Conservation (phyloP, 2,329 filamentous ascomycete genomes). For the Magnaporthales sp. region DNA sequence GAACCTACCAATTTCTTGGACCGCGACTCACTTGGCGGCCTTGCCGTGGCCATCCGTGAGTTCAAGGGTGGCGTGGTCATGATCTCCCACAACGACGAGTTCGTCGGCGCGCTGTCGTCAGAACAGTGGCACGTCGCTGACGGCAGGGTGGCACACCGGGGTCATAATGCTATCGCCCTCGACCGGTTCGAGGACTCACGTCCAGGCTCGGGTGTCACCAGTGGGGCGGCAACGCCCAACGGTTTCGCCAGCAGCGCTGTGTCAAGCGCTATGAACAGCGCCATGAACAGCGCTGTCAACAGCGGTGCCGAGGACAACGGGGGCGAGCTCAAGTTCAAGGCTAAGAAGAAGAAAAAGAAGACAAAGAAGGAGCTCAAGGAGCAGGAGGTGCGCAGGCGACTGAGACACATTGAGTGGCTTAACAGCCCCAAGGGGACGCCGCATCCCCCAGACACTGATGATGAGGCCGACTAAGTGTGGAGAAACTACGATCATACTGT, state of each 20-base stretch:
- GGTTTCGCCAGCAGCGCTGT: constrained; percentile 41
- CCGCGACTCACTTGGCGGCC: constrained; percentile 89
- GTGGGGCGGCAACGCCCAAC: constrained; percentile 24
- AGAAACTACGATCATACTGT: neutral
- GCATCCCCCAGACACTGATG: constrained; percentile 67
- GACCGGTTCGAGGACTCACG: constrained; percentile 83
- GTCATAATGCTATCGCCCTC: constrained; percentile 61
- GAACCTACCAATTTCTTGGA: constrained; percentile 99
- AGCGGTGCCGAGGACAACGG: constrained; percentile 71
- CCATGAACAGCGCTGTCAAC: constrained; percentile 59
- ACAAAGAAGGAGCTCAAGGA: constrained; percentile 96
- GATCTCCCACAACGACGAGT: constrained; percentile 99
- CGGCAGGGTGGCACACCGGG: constrained; percentile 78
- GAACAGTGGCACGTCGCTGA: constrained; percentile 95
- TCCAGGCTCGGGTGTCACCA: constrained; percentile 34
- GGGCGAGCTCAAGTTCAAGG: constrained; percentile 69
- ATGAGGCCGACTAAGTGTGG: constrained; percentile 38
- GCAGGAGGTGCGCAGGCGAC: constrained; percentile 72
- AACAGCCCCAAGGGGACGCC: constrained; percentile 81
- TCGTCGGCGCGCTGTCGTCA: constrained; percentile 87
- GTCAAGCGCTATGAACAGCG: constrained; percentile 50
- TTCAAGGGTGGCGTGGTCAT: constrained; percentile 98
- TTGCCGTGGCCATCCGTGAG: constrained; percentile 95
- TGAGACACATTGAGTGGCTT: constrained; percentile 80
- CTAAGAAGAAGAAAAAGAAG: constrained; percentile 96